Evolutionary conservation across 805 yeast genomes (phyloP).

Genomic region (Kuraishia piskuri): DNA sequence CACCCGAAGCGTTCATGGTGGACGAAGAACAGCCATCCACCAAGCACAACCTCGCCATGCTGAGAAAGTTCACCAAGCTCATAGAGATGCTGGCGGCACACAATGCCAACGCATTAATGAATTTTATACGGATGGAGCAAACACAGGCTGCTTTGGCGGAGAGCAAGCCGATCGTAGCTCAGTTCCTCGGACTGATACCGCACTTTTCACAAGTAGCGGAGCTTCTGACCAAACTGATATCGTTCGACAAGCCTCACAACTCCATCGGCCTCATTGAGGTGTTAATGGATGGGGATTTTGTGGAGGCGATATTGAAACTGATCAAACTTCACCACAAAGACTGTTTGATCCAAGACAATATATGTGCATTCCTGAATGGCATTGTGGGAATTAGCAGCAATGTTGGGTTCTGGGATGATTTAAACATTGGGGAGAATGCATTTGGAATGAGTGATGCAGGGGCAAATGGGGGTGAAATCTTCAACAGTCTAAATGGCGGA

Average conservation of each 20-base stretch:
- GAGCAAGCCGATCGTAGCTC: constrained; percentile 46
- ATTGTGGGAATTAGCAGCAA: constrained; percentile 47
- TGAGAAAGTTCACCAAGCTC: constrained; percentile 61
- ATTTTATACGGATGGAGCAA: constrained; percentile 48
- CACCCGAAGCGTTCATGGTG: background rate
- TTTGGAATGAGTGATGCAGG: constrained; percentile 13
- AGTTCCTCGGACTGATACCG: constrained; percentile 63
- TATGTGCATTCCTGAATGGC: constrained; percentile 81
- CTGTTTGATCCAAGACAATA: constrained; percentile 25
- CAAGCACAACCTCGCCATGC: constrained; percentile 17
- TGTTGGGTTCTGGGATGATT: constrained; percentile 23
- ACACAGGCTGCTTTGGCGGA: constrained; percentile 29
- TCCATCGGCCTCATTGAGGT: constrained; percentile 80
- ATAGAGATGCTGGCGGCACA: constrained; percentile 78
- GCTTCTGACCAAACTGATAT: constrained; percentile 73
- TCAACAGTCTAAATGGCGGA: background rate
- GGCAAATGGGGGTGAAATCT: constrained; percentile 1
- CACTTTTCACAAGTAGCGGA: constrained; percentile 90
- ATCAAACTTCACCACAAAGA: constrained; percentile 39
- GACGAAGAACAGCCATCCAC: background rate
- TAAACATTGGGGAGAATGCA: constrained; percentile 7
- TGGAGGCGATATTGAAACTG: constrained; percentile 60
- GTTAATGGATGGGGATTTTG: constrained; percentile 61
- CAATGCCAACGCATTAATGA: constrained; percentile 68
- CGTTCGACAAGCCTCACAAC: constrained; percentile 83